phyloP scores from a whole-genome alignment of 345 rosid genomes.

The Barbarea vulgaris region DNA sequence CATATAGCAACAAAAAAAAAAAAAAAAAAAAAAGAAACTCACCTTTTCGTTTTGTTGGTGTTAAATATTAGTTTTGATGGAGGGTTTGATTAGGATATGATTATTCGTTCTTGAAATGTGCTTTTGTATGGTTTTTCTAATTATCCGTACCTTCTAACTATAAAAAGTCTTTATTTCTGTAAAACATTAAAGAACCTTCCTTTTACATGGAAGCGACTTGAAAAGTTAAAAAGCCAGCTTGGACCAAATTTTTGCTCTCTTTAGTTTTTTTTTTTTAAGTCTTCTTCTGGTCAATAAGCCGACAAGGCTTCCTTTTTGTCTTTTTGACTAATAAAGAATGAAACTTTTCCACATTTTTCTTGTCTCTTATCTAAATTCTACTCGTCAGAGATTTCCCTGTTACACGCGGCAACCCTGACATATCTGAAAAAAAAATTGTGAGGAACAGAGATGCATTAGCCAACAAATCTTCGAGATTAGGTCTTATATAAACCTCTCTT shows the following conservation, averaged over 20 bases:
- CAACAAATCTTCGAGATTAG: conserved; percentile 11
- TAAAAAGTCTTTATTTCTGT: conserved; percentile 12
- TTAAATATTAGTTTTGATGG: conserved; percentile 20
- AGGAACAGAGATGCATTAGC: conserved; percentile 4
- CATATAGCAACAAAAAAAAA: conserved; percentile 24
- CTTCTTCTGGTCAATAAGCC: conserved; percentile 37
- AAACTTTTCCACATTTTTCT: conserved; percentile 22
- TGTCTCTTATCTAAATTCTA: conserved; percentile 21
- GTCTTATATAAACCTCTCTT: not conserved
- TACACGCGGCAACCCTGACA: conserved; percentile 41
- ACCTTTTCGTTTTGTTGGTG: not conserved
- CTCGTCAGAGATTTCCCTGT: conserved; percentile 37
- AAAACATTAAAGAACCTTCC: conserved; percentile 13
- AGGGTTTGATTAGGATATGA: conserved; percentile 36
- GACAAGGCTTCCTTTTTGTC: conserved; percentile 15
- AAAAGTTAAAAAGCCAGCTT: conserved; percentile 18
- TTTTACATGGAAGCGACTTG: not conserved
- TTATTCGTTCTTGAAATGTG: conserved; percentile 8
- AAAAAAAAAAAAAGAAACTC: conserved; percentile 13
- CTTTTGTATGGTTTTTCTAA: conserved; percentile 22
- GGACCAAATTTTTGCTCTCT: conserved; percentile 19
- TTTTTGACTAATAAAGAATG: conserved; percentile 27
- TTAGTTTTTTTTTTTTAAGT: conserved; percentile 7
- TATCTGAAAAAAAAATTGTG: not conserved
- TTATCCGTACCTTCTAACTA: not conserved